A percentile compares a stretch with the other conserved stretches of the same genome.
phyloP scores from a whole-genome alignment of 2,329 filamentous ascomycete genomes.

The Trichoderma sp. region DNA sequence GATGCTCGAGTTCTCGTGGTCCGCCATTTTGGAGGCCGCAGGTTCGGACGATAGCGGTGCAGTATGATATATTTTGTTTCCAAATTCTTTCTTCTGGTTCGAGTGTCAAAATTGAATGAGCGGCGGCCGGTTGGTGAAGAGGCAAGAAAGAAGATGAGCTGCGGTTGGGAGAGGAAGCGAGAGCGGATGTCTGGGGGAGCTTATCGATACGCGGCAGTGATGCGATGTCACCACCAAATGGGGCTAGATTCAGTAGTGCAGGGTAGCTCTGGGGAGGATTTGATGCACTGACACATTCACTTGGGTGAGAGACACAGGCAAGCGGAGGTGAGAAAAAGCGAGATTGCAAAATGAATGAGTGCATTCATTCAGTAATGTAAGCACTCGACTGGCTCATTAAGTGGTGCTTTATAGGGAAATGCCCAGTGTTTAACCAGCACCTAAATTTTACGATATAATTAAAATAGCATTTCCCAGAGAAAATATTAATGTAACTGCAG shows the following conservation, averaged over 20 bases:
- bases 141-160: background rate
- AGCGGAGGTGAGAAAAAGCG: too few species aligned
- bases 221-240: constrained; percentile 3
- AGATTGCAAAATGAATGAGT: too few species aligned
- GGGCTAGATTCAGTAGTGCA: background rate
- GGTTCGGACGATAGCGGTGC: background rate
- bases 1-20: constrained; percentile 63
- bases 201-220: constrained; percentile 9
- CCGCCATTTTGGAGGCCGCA: constrained; percentile 47
- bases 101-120: background rate
- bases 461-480: too few species aligned
- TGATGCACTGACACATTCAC: background rate
- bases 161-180: background rate
- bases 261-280: background rate
- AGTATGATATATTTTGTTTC: background rate
- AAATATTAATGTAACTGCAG: too few species aligned
- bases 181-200: background rate
- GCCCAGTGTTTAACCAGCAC: too few species aligned
- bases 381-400: too few species aligned
- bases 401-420: too few species aligned
- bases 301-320: too few species aligned
- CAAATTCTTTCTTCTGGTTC: background rate
- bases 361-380: too few species aligned
- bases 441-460: too few species aligned
- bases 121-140: background rate